Evolutionary conservation across 2,329 filamentous ascomycete genomes (phyloP).

Genomic region (Colletotrichum musae): DNA sequence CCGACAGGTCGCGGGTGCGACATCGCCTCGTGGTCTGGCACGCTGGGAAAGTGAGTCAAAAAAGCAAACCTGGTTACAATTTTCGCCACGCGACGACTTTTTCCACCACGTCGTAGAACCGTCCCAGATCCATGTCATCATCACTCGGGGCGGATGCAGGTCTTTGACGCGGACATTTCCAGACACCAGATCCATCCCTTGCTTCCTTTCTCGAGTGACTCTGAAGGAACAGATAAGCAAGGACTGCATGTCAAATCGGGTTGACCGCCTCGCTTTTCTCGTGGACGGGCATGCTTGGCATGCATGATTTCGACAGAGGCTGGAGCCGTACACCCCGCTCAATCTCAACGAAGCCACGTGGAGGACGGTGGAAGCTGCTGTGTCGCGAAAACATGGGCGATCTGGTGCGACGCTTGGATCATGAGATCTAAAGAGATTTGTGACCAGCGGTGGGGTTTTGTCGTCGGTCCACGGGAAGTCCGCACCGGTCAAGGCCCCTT

Average conservation of each 20-base stretch:
- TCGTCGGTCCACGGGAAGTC: neutral
- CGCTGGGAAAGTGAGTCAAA: slow-evolving; percentile 29
- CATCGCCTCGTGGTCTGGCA: slow-evolving; percentile 39
- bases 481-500: neutral
- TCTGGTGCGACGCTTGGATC: neutral
- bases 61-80: neutral
- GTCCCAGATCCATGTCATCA: slow-evolving; percentile 23
- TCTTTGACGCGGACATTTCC: slow-evolving; percentile 5
- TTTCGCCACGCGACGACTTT: slow-evolving; percentile 36
- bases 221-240: no score
- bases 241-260: neutral
- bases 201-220: neutral
- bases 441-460: no score
- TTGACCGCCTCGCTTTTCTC: no score
- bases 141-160: slow-evolving; percentile 18
- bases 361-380: no score
- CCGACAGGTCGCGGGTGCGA: slow-evolving; percentile 19
- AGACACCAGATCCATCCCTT: neutral
- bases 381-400: neutral
- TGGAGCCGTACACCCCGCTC: neutral
- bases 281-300: neutral
- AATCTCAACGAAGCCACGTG: no score
- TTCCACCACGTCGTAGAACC: neutral
- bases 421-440: neutral
- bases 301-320: neutral